Evolutionary conservation across 176 grass and related monocot genomes (phyloP).

Genomic region (Metroxylon sagu): DNA sequence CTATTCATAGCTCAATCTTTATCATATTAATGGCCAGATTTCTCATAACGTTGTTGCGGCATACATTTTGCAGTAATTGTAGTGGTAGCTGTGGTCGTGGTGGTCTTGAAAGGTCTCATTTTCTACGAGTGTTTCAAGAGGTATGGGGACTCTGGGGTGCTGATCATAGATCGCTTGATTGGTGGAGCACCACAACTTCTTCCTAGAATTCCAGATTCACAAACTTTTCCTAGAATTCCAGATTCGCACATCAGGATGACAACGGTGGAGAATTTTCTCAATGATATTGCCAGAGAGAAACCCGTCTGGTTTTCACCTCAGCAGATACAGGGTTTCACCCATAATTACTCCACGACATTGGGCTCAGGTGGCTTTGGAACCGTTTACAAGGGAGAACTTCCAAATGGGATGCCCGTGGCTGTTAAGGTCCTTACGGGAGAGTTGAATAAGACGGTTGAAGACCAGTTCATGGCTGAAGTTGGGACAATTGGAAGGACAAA

Average conservation of each 20-base stretch:
- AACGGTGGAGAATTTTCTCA: not conserved
- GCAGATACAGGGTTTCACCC: not conserved
- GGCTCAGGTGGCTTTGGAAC: conserved; percentile 5
- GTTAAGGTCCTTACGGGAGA: not conserved
- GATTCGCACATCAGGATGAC: not conserved
- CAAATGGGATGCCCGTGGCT: not conserved
- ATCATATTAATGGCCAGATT: not conserved
- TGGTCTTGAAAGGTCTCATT: no score
- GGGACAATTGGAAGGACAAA: conserved; percentile 4
- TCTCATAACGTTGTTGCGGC: no score
- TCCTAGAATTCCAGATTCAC: no score
- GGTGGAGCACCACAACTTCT: no score
- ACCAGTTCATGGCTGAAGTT: conserved; percentile 12
- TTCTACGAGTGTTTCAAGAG: no score
- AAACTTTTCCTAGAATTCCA: no score
- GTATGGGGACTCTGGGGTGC: no score
- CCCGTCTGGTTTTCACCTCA: conserved; percentile 4
- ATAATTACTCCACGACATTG: not conserved
- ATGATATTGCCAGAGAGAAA: conserved; percentile 2
- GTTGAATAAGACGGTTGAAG: conserved; percentile 1
- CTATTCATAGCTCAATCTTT: no score
- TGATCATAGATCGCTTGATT: no score
- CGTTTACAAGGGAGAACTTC: conserved; percentile 4
- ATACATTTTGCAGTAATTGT: no score
- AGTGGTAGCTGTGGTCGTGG: no score